phyloP scores from a whole-genome alignment of 73 alveolate genomes.

The Tetrahymena malaccensis region DNA sequence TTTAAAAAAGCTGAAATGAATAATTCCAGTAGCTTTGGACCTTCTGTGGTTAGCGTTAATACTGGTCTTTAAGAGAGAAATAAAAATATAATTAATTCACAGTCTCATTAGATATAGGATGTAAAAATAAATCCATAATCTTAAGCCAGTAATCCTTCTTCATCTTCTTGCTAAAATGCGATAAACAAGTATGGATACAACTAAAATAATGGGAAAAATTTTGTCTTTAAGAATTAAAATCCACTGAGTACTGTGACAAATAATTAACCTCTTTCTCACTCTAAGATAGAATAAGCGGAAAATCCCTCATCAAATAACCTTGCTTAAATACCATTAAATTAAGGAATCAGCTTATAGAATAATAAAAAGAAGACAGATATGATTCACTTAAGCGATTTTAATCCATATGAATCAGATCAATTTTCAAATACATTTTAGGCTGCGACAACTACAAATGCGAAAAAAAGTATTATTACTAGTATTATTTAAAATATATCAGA shows the following conservation, averaged over 20 bases:
- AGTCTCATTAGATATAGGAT: neutral
- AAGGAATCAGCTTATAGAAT: neutral
- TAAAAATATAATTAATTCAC: neutral
- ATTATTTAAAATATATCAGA: neutral
- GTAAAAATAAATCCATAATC: neutral
- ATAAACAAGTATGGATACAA: neutral
- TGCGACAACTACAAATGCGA: neutral
- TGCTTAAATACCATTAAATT: neutral
- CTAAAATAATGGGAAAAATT: neutral
- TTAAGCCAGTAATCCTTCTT: neutral
- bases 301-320: neutral
- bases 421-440: neutral
- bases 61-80: neutral
- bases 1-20: neutral
- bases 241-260: neutral
- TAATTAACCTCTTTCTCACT: neutral
- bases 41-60: neutral
- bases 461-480: neutral
- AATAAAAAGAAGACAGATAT: neutral
- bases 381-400: neutral
- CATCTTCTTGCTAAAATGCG: neutral
- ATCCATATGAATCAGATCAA: neutral
- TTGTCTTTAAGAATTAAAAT: neutral
- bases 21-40: neutral
- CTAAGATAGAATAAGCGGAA: neutral